Evolutionary conservation across 2,329 filamentous ascomycete species (phyloP).

Genomic region (Exserohilum rostratum): DNA sequence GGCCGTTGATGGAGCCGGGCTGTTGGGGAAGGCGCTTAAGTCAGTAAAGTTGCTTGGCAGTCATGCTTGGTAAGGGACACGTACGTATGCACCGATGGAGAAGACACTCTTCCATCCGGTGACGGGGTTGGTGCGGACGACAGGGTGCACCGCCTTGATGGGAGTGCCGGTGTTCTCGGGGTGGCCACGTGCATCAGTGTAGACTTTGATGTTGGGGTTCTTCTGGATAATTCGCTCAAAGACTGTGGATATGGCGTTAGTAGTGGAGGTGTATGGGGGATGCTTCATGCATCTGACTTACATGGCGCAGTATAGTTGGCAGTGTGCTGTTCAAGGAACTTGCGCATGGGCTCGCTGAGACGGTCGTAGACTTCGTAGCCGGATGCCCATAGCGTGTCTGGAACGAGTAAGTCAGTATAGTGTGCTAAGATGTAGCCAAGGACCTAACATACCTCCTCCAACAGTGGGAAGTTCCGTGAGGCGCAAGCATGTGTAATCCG

Average conservation of each 20-base stretch:
- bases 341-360: constrained; percentile 9
- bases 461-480: not conserved
- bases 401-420: not conserved
- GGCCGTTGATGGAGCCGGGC: constrained; percentile 7
- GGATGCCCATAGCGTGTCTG: constrained; percentile 10
- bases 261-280: not conserved
- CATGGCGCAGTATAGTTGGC: constrained; percentile 10
- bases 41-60: constrained; percentile 36
- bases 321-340: constrained; percentile 5
- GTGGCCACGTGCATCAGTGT: constrained; percentile 50
- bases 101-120: constrained; percentile 63
- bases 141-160: constrained; percentile 57
- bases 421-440: too few species aligned
- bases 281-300: not conserved
- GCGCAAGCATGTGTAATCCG: constrained; percentile 9
- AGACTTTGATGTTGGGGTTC: constrained; percentile 3
- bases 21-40: not conserved
- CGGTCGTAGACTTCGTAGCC: constrained; percentile 9
- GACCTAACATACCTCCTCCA: constrained; percentile 2
- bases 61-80: constrained; percentile 5
- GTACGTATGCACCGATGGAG: constrained; percentile 40
- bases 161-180: constrained; percentile 57
- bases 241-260: not conserved
- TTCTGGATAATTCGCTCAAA: constrained; percentile 10
- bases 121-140: constrained; percentile 63